These are phyloP conservation scores for Aureobasidium sp. DNA, from an alignment of 2,329 filamentous ascomycete species.

Conservation along the genomic window DNA sequence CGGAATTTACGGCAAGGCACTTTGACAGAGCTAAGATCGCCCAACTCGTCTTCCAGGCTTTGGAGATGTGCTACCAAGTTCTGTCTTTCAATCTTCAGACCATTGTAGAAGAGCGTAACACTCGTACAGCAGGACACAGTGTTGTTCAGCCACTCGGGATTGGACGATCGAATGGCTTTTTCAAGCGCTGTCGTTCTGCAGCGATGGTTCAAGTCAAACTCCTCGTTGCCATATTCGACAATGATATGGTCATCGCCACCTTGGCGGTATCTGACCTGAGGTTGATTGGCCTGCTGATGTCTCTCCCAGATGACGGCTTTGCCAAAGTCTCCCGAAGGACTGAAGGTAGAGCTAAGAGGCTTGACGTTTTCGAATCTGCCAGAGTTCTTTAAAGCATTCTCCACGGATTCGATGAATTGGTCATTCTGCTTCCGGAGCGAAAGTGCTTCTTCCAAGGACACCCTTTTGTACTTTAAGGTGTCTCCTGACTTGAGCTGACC, in stretches of 20 bases:
- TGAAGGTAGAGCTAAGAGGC: slow-evolving; percentile 24
- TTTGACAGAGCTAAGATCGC: slow-evolving; percentile 35
- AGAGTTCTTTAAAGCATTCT: slow-evolving; percentile 32
- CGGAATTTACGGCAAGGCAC: slow-evolving; percentile 38
- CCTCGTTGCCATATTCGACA: slow-evolving; percentile 51
- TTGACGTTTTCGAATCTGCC: slow-evolving; percentile 28
- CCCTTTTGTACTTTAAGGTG: slow-evolving; percentile 43
- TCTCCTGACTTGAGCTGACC: slow-evolving; percentile 56
- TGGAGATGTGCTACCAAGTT: slow-evolving; percentile 35
- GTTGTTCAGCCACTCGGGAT: slow-evolving; percentile 36
- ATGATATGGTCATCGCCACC: slow-evolving; percentile 46
- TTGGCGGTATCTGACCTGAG: slow-evolving; percentile 31
- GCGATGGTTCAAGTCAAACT: slow-evolving; percentile 46
- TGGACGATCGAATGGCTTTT: slow-evolving; percentile 39
- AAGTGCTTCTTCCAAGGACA: slow-evolving; percentile 48
- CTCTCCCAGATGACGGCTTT: slow-evolving; percentile 28
- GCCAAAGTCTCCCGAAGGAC: slow-evolving; percentile 22
- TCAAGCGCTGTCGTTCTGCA: slow-evolving; percentile 50
- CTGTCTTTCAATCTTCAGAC: slow-evolving; percentile 29
- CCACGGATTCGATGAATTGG: slow-evolving; percentile 39
- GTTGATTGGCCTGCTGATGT: slow-evolving; percentile 22
- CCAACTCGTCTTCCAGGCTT: slow-evolving; percentile 35
- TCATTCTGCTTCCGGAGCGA: slow-evolving; percentile 38
- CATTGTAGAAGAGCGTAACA: slow-evolving; percentile 38
- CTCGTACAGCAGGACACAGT: slow-evolving; percentile 47